Evolutionary conservation across 2,329 filamentous ascomycete species (phyloP).

Genomic region (Fusarium compactum): DNA sequence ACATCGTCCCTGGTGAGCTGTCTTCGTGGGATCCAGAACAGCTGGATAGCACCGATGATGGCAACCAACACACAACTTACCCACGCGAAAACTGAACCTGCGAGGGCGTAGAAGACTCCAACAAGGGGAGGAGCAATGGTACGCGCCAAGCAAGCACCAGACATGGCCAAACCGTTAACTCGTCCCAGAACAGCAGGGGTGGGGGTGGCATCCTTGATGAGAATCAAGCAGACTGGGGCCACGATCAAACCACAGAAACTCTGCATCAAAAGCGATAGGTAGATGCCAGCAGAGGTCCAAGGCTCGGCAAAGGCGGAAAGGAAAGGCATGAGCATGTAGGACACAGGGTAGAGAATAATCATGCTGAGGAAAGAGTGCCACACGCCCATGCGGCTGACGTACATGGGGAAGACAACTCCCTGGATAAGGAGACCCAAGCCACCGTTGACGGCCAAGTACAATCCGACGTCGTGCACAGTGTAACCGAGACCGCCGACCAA

Average conservation of each 20-base stretch:
- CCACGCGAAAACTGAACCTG: conserved; percentile 60
- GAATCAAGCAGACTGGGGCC: conserved; percentile 75
- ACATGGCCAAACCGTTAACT: conserved; percentile 79
- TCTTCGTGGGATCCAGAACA: conserved; percentile 39
- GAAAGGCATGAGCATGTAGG: conserved; percentile 78
- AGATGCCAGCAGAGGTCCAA: conserved; percentile 71
- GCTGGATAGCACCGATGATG: conserved; percentile 37
- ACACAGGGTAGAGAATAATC: conserved; percentile 73
- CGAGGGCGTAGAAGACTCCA: conserved; percentile 74
- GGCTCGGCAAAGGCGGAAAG: conserved; percentile 67
- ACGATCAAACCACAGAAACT: conserved; percentile 76
- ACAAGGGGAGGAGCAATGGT: conserved; percentile 76
- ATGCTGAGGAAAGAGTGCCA: conserved; percentile 76
- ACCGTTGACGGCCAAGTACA: conserved; percentile 77
- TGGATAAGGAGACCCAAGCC: conserved; percentile 80
- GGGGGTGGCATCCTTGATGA: conserved; percentile 78
- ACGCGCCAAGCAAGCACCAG: conserved; percentile 77
- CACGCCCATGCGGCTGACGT: conserved; percentile 73
- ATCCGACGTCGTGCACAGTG: conserved; percentile 73
- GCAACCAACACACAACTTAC: conserved; percentile 52
- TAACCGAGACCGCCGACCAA: conserved; percentile 74
- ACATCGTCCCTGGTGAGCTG: conserved; percentile 19
- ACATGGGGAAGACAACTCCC: conserved; percentile 74
- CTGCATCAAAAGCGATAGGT: conserved; percentile 72
- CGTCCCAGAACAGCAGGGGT: conserved; percentile 72